Evolutionary conservation across 305 asterid genomes (phyloP).

Genomic region (Solanum aculeatissimum): DNA sequence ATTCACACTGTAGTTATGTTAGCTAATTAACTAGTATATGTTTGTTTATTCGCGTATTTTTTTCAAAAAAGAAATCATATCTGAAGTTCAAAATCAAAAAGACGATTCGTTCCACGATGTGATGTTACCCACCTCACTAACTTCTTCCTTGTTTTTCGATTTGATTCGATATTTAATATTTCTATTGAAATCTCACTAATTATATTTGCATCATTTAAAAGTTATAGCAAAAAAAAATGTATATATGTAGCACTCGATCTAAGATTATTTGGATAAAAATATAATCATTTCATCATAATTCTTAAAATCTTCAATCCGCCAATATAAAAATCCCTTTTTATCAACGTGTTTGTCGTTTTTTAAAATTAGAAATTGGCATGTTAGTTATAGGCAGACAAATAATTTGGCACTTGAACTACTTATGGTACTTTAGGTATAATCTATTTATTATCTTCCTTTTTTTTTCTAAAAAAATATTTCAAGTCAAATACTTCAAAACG

Average conservation of each 20-base stretch:
- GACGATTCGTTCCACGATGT: background rate
- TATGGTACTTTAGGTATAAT: background rate
- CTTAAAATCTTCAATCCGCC: background rate
- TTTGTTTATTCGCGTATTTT: no score
- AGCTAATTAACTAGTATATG: no score
- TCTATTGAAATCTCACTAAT: background rate
- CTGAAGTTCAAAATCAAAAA: background rate
- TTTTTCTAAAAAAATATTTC: background rate
- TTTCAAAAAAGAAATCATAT: background rate
- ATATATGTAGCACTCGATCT: no score
- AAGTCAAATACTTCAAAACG: background rate
- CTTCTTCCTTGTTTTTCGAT: background rate
- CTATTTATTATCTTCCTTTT: background rate
- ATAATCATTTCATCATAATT: background rate
- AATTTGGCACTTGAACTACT: background rate
- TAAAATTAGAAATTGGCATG: background rate
- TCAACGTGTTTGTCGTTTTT: background rate
- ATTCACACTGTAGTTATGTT: no score
- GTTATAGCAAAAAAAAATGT: no score
- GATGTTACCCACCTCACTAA: background rate
- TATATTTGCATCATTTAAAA: background rate
- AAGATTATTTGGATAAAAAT: no score
- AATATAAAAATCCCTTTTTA: background rate
- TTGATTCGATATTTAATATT: background rate
- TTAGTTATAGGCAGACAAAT: background rate